Evolutionary conservation across 805 yeast species (phyloP).

Genomic region (Ogataea wickerhamii): DNA sequence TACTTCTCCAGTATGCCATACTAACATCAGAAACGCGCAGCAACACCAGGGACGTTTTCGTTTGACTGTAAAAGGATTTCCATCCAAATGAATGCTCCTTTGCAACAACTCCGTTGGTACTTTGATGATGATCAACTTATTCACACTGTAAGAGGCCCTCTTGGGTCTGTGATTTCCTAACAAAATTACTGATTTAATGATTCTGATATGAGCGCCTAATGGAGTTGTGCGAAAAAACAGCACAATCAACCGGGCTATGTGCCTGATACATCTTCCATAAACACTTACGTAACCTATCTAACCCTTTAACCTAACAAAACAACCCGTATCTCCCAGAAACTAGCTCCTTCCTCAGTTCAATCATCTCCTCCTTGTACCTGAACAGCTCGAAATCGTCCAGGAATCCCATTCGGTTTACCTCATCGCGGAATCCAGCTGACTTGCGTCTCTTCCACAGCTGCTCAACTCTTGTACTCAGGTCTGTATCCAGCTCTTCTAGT

Average conservation of each 20-base stretch:
- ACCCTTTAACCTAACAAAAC: slow-evolving; percentile 3
- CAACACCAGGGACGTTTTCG: too few species aligned
- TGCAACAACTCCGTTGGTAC: too few species aligned
- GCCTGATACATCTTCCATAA: not conserved
- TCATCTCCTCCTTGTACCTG: slow-evolving; percentile 18
- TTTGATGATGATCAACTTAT: slow-evolving; percentile 34
- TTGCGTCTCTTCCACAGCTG: slow-evolving; percentile 8
- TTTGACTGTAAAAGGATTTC: too few species aligned
- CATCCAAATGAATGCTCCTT: too few species aligned
- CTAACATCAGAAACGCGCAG: too few species aligned
- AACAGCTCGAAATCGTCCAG: slow-evolving; percentile 24
- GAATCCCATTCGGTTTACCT: slow-evolving; percentile 2
- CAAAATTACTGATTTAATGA: slow-evolving; percentile 54
- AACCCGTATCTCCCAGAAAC: slow-evolving; percentile 14
- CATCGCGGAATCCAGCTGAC: not conserved
- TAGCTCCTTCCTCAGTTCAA: slow-evolving; percentile 18
- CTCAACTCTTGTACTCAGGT: slow-evolving; percentile 8
- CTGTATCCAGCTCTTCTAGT: slow-evolving; percentile 14
- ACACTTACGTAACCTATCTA: not conserved
- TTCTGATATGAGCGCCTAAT: slow-evolving; percentile 33
- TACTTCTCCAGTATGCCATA: too few species aligned
- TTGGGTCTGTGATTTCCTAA: slow-evolving; percentile 33
- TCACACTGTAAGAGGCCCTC: slow-evolving; percentile 53
- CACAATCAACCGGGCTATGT: too few species aligned
- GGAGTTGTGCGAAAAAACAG: too few species aligned